Base-by-base conservation (phyloP, 805 yeast genomes). In the Tetrapisispora nanseiensis region DNA sequence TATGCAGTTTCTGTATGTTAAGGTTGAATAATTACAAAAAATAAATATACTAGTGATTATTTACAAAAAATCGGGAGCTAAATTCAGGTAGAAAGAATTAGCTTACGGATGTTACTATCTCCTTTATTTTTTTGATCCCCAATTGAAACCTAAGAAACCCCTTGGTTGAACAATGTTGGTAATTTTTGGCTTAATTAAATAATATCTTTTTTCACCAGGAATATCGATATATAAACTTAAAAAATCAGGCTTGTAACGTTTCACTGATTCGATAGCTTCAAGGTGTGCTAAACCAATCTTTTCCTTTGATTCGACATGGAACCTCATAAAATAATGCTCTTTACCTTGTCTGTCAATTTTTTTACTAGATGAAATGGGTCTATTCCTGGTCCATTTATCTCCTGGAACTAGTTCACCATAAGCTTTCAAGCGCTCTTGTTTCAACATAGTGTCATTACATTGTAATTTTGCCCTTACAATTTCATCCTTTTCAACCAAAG, bases 341-440 rank as follows among this genome's bases (percentile, higher is more conserved):
- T 78, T 76, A 2, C 95, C 95, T 45, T 81, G 80, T 46, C 76
- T 73, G 40, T 82, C 95, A 43, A 76, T 64, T 46, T 80, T 70
- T 22, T 49, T 52, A 20, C 72, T 65, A 12, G 92, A 76, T 38
- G 78, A 76, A 32, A 85, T 76, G 2, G 96, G 95, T 65, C 95
- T 76, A 57, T 84, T 84, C 66, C 95, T 76, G 7, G 86, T 82
- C 90, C 95, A 86, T 53, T 77, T 77, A 56, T 84, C 90, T 37
- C 66, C 69, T 19, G 73, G 69, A 1, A 76, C 63, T 7, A 70
- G 61, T 51, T 83, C 94, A 37, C 96, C 95, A 55, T 83, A 82
- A 0, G 95, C 96, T 57, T 82, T 82, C 40, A 89, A 67, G 55
- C 85, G 74, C 42, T 71, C 74, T 9, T 76, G 78, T 2, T 70